These are phyloP conservation scores for Synura sp. DNA, from an alignment of 352 stramenopile genomes.

Conservation along the genomic window DNA sequence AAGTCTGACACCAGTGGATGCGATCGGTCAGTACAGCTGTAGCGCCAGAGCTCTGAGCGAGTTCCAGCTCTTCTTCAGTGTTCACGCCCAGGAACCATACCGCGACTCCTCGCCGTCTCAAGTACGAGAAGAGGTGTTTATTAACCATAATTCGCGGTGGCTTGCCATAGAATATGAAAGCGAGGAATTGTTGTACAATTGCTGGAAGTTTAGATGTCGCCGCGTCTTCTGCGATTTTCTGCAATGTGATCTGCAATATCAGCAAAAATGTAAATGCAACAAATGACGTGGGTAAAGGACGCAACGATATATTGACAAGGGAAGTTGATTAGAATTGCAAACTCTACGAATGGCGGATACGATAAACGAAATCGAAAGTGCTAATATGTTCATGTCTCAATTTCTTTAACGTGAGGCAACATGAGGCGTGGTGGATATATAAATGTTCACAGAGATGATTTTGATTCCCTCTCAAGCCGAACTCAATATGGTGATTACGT, in stretches of 20 bases:
- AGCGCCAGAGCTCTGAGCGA: slow-evolving; percentile 27
- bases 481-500: no score
- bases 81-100: slow-evolving; percentile 47
- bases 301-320: background rate
- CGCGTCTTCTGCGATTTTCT: slow-evolving; percentile 18
- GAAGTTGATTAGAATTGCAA: background rate
- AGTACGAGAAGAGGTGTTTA: slow-evolving; percentile 37
- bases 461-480: no score
- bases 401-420: no score
- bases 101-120: slow-evolving; percentile 39
- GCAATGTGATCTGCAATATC: background rate
- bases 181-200: slow-evolving; percentile 29
- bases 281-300: background rate
- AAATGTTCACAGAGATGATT: no score
- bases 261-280: background rate
- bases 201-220: slow-evolving; percentile 33
- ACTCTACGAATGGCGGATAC: background rate
- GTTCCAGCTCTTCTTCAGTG: slow-evolving; percentile 25
- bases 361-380: no score
- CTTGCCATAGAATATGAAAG: slow-evolving; percentile 41
- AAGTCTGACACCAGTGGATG: no score
- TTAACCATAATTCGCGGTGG: slow-evolving; percentile 32
- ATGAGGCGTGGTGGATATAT: no score
- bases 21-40: slow-evolving; percentile 47
- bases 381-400: no score